Evolutionary conservation across 1,284 basidiomycete genomes (phyloP), one percentile per base, ranked within the genome.

Genomic region (Tilletia horrida): DNA sequence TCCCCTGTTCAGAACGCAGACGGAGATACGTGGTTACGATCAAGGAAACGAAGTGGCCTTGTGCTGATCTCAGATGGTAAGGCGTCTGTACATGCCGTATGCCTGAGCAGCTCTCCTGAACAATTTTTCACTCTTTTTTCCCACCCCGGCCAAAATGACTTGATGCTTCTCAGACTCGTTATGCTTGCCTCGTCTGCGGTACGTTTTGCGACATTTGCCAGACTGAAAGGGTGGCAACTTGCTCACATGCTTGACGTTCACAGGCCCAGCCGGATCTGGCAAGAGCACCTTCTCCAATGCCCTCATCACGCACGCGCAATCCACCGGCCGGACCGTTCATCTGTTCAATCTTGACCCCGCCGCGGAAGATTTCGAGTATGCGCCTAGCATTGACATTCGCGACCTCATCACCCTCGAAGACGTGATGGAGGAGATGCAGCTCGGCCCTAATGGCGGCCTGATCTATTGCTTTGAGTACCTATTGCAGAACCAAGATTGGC

Each of bases 391-490:
- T 74, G 95, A 99, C 83, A 97, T 99, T 82, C 88, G 90, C 65
- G 92, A 98, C 79, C 85, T 99, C 65, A 89, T 99, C 76, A 91
- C 89, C 66, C 84, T 99, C 62, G 89, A 96, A 71, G 96, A 99
- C 84, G 93, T 96, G 63, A 98, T 98, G 96, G 87, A 86, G 61
- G 96, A 98, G 84, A 87, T 97, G 74, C 89, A 89, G 52, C 92
- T 96, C 82, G 96, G 96, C 0, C 96, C 96, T 0, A 99, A 99
- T 77, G 96, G 96, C 3, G 96, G 93, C 0, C 85, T 99, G 65
- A 88, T 99, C 69, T 97, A 97, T 82, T 98, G 96, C 84, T 98
- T 99, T 83, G 96, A 99, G 93, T 98, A 98, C 84, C 86, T 99
- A 65, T 84, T 97, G 70, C 88, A 97, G 80, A 97, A 99, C 79